These are phyloP conservation scores for Novymonas esmeraldas DNA, from an alignment of 208 protist species.

Conservation along the genomic window DNA sequence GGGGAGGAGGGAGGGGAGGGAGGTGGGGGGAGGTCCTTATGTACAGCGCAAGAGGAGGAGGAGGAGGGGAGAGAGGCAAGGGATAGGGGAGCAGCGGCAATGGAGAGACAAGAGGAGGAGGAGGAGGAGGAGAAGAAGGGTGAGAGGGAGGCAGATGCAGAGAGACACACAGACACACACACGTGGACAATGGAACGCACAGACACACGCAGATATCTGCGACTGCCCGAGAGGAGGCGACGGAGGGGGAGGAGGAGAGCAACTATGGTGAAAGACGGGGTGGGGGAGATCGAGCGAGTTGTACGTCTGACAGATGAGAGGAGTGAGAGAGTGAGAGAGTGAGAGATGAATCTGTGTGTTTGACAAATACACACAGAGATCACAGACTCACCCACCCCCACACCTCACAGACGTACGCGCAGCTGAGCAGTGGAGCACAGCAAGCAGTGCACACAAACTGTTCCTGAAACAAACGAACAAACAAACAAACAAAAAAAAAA, in stretches of 20 bases:
- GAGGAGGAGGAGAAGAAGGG: background rate
- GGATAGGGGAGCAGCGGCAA: background rate
- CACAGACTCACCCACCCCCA: too few relatives aligned
- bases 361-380: conserved; percentile 1
- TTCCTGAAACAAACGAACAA: too few relatives aligned
- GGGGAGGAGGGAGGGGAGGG: too few relatives aligned
- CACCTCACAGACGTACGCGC: too few relatives aligned
- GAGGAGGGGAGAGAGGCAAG: background rate
- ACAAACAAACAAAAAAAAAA: too few relatives aligned
- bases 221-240: too few relatives aligned
- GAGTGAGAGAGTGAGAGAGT: background rate
- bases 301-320: background rate
- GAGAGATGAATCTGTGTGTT: conserved; percentile 3
- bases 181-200: background rate
- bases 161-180: background rate
- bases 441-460: too few relatives aligned
- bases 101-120: background rate
- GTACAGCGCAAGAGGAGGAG: background rate
- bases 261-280: conserved; percentile 1
- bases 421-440: too few relatives aligned
- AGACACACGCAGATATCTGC: background rate
- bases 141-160: background rate
- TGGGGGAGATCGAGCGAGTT: background rate
- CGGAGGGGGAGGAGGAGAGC: background rate
- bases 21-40: background rate